Conservation (phyloP, 345 rosid genomes). For the Eucalyptus guilfoylei region DNA sequence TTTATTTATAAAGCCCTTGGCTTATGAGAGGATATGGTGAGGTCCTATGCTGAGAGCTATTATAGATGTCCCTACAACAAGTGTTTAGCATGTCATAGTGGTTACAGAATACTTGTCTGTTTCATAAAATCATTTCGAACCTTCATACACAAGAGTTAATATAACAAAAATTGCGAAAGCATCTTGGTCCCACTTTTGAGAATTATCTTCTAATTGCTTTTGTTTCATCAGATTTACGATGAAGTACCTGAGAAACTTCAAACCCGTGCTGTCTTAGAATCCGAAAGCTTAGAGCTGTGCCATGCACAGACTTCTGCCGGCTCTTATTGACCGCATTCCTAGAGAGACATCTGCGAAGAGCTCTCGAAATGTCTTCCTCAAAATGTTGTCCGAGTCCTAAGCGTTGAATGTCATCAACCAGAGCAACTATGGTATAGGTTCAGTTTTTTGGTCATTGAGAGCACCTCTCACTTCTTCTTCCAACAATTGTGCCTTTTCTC, state of each 20-base stretch:
- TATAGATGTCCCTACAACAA: not conserved
- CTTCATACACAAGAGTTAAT: not conserved
- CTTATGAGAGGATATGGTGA: not conserved
- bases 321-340: not conserved
- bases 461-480: conserved; percentile 11
- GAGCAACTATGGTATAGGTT: not conserved
- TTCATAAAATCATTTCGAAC: not conserved
- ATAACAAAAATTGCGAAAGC: too few relatives aligned
- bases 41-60: not conserved
- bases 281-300: conserved; percentile 21
- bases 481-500: not conserved
- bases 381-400: conserved; percentile 16
- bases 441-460: not conserved
- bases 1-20: too few relatives aligned
- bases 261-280: conserved; percentile 32
- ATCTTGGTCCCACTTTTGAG: too few relatives aligned
- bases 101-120: not conserved
- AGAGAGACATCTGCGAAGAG: not conserved
- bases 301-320: not conserved
- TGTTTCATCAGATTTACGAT: too few relatives aligned
- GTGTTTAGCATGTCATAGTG: not conserved
- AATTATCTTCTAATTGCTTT: too few relatives aligned
- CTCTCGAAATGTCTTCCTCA: conserved; percentile 7
- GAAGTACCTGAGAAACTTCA: conserved; percentile 11
- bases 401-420: conserved; percentile 29